These are phyloP conservation scores for Actinomucor elegans DNA, from an alignment of 371 early-diverging fungal genomes.

Conservation along the genomic window DNA sequence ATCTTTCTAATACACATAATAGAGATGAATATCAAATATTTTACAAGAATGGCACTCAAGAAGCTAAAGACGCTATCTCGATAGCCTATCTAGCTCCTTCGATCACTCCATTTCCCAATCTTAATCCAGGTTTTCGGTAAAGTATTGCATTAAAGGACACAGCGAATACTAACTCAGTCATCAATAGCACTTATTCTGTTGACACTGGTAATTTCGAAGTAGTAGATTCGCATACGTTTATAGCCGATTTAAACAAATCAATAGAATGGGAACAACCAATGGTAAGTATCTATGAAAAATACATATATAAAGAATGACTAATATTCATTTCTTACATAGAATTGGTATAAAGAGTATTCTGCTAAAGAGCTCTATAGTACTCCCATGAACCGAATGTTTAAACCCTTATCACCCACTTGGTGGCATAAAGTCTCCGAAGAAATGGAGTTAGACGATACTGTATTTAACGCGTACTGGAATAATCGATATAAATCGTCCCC, in stretches of 20 bases:
- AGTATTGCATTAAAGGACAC: too few species aligned
- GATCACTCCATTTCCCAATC: slow-evolving; percentile 47
- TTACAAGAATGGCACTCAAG: slow-evolving; percentile 37
- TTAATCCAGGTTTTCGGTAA: slow-evolving; percentile 61
- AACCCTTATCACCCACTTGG: slow-evolving; percentile 53
- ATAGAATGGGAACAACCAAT: slow-evolving; percentile 36
- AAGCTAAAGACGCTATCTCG: slow-evolving; percentile 44
- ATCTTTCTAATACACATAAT: background rate
- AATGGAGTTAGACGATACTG: slow-evolving; percentile 40
- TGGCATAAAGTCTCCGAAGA: slow-evolving; percentile 59
- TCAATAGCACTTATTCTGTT: slow-evolving; percentile 45
- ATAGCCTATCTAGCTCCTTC: slow-evolving; percentile 57
- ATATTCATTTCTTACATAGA: slow-evolving; percentile 20
- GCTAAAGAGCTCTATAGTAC: slow-evolving; percentile 46
- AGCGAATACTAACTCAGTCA: background rate
- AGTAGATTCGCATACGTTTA: slow-evolving; percentile 55
- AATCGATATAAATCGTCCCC: slow-evolving; percentile 49
- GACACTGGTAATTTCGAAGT: slow-evolving; percentile 59
- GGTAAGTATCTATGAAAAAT: slow-evolving; percentile 21
- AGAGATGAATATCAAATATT: slow-evolving; percentile 57
- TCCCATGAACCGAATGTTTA: background rate
- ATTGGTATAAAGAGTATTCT: slow-evolving; percentile 65
- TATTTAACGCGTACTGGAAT: slow-evolving; percentile 47
- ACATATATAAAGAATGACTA: background rate
- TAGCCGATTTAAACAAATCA: slow-evolving; percentile 51